Evolutionary conservation across 352 stramenopile species (phyloP).

Genomic region (Phytophthora fragariaefolia): DNA sequence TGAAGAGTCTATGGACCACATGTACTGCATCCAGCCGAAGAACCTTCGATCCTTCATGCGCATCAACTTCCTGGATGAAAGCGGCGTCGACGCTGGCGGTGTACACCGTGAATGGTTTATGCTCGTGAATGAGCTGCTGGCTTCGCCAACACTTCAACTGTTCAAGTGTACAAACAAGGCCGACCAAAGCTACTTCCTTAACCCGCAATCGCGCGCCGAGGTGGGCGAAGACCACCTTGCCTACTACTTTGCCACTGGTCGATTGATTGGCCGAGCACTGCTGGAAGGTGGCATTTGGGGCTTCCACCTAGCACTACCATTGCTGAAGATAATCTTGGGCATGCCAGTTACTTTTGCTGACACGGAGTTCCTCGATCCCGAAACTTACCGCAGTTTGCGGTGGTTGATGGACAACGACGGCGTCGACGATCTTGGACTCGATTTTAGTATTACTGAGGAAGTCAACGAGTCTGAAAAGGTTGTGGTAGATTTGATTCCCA

Average conservation of each 20-base stretch:
- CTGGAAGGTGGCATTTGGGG: slow-evolving; percentile 92
- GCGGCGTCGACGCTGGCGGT: slow-evolving; percentile 85
- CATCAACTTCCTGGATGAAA: slow-evolving; percentile 90
- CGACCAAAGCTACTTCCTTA: slow-evolving; percentile 69
- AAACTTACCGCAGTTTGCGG: slow-evolving; percentile 56
- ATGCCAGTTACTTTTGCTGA: slow-evolving; percentile 95
- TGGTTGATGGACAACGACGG: slow-evolving; percentile 63
- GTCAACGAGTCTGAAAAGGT: slow-evolving; percentile 37
- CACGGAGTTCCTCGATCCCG: slow-evolving; percentile 81
- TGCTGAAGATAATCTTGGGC: slow-evolving; percentile 98
- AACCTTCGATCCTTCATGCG: slow-evolving; percentile 77
- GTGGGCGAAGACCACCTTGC: slow-evolving; percentile 66
- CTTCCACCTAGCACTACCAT: slow-evolving; percentile 93
- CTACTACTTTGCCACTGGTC: slow-evolving; percentile 67
- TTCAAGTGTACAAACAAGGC: slow-evolving; percentile 67
- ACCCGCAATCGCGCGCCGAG: slow-evolving; percentile 58
- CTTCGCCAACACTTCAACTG: slow-evolving; percentile 48
- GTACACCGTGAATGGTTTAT: slow-evolving; percentile 95
- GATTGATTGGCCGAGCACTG: slow-evolving; percentile 64
- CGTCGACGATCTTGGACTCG: slow-evolving; percentile 61
- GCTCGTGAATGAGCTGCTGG: slow-evolving; percentile 71
- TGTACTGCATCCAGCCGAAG: slow-evolving; percentile 62
- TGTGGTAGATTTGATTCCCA: slow-evolving; percentile 55
- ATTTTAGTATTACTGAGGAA: slow-evolving; percentile 63
- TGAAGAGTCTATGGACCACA: slow-evolving; percentile 75